Evolutionary conservation across 106 monocot genomes (phyloP).

Genomic region (Allium fistulosum): DNA sequence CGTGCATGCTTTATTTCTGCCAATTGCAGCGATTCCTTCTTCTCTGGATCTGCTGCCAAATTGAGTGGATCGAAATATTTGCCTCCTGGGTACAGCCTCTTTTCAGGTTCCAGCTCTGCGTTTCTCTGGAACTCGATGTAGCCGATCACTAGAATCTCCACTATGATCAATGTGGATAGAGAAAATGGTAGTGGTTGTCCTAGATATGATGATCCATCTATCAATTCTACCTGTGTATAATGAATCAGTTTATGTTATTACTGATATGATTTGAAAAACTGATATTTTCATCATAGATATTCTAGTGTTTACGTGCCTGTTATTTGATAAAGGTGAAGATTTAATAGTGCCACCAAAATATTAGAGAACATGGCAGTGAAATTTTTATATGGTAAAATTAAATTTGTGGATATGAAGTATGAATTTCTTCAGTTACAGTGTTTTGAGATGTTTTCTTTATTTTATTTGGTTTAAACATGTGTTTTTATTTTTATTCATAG

Average conservation of each 20-base stretch:
- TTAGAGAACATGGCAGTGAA: too few species aligned
- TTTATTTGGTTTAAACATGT: too few species aligned
- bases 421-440: too few species aligned
- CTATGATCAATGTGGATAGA: slow-evolving; percentile 71
- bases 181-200: slow-evolving; percentile 90
- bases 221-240: slow-evolving; percentile 61
- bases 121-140: slow-evolving; percentile 99
- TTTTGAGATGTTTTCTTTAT: too few species aligned
- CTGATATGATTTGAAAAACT: too few species aligned
- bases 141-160: slow-evolving; percentile 87
- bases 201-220: slow-evolving; percentile 86
- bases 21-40: slow-evolving; percentile 67
- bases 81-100: slow-evolving; percentile 86
- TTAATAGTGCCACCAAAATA: too few species aligned
- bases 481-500: too few species aligned
- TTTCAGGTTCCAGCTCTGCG: slow-evolving; percentile 88
- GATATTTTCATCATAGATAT: too few species aligned
- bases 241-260: background rate
- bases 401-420: too few species aligned
- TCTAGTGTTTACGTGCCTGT: too few species aligned
- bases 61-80: slow-evolving; percentile 89
- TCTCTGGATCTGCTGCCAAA: slow-evolving; percentile 87
- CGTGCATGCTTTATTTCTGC: slow-evolving; percentile 98
- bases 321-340: too few species aligned
- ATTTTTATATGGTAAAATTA: too few species aligned